Base-by-base conservation (phyloP, 106 monocot genomes). In the Iris macrosiphon region DNA sequence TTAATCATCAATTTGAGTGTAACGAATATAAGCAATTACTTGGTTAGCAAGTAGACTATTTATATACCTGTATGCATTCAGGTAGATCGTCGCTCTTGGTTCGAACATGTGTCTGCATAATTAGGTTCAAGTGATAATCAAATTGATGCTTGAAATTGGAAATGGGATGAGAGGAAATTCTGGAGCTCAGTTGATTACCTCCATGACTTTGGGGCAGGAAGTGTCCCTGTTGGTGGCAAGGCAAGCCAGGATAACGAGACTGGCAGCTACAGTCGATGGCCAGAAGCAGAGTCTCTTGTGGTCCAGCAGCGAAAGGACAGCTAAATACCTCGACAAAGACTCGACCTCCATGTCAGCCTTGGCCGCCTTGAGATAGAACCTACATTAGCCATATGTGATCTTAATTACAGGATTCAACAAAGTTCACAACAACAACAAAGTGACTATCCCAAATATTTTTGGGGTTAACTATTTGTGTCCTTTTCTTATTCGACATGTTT, bases 341-440 rank as follows among this genome's bases (percentile, higher is more conserved):
- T 90, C 75, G 35, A 78, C 72, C 37, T 67, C 53, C 0, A 43
- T 52, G 55, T 83, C 72, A 4, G 90, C 90, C 52, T 59, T 78
- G 7, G 77, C 82, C 12, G 90, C 96, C 47, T 98, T 90, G 30
- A 98, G 70, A 76, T 90, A 98, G 75, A 90, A 98, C 90, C 96
- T 98, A 50, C 7, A 52, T 23, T 2, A 52, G 31, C 23, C 18
- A 20, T 21, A 7, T 21, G n/a, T n/a, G n/a, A n/a, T n/a, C n/a
- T n/a, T n/a, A n/a, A n/a, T n/a, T n/a, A n/a, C n/a, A n/a, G n/a
- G n/a, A n/a, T n/a, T n/a, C n/a, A n/a, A n/a, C n/a, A n/a, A n/a
- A n/a, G n/a, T n/a, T n/a, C n/a, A n/a, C n/a, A n/a, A n/a, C n/a
- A n/a, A n/a, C n/a, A n/a, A n/a, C n/a, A n/a, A n/a, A n/a, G n/a